Evolutionary conservation across 2,329 filamentous ascomycete species (phyloP).

Genomic region (Fusarium dimerum): DNA sequence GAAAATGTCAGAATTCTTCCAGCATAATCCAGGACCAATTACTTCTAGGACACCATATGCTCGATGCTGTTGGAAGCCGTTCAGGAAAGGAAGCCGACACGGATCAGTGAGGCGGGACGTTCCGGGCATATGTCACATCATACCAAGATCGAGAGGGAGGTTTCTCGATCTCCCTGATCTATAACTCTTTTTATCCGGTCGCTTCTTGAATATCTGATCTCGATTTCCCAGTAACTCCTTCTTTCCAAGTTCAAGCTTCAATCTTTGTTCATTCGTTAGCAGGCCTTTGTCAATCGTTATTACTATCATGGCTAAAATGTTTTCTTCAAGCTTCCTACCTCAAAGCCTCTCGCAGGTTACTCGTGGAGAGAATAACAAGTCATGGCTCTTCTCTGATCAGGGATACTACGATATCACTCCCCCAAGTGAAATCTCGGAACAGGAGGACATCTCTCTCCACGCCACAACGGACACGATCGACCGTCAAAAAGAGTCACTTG

Average conservation of each 20-base stretch:
- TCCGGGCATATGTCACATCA: neutral
- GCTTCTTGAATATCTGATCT: constrained; percentile 24
- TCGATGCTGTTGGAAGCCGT: neutral
- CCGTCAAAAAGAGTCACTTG: constrained; percentile 31
- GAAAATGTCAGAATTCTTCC: constrained; percentile 1
- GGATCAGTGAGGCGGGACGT: neutral
- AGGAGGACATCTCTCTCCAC: constrained; percentile 17
- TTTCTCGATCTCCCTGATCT: neutral
- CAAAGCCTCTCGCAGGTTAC: constrained; percentile 24
- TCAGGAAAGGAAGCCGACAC: neutral
- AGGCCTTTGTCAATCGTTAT: constrained; percentile 25
- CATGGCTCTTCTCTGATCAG: constrained; percentile 25
- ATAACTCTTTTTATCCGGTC: neutral
- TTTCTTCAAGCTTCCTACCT: constrained; percentile 22
- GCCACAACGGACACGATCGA: constrained; percentile 10
- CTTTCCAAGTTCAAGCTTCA: constrained; percentile 3
- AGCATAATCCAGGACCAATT: no score
- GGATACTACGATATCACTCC: constrained; percentile 38
- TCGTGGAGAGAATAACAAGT: constrained; percentile 18
- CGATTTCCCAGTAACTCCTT: constrained; percentile 13
- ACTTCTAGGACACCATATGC: neutral
- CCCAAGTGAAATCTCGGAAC: constrained; percentile 33
- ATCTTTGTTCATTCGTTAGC: constrained; percentile 22
- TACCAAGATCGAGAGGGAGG: neutral
- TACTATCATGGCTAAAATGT: constrained; percentile 29